phyloP scores from a whole-genome alignment of 345 rosid species.

The Draba incana region DNA sequence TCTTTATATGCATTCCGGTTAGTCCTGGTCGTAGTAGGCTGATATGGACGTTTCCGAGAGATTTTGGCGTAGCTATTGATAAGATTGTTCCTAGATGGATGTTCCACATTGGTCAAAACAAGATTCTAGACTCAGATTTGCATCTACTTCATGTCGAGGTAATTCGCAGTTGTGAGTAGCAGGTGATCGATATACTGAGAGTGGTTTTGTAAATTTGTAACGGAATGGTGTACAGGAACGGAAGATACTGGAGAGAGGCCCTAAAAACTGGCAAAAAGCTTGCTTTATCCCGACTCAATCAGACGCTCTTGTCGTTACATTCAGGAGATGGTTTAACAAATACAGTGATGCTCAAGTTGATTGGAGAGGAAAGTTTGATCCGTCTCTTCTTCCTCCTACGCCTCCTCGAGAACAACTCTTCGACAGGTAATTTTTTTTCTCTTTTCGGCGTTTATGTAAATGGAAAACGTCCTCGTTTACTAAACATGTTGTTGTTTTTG shows the following conservation, averaged over 20 bases:
- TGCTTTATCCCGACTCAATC: constrained; percentile 84
- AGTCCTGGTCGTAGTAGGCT: constrained; percentile 89
- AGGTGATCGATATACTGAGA: constrained; percentile 16
- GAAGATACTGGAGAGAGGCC: constrained; percentile 69
- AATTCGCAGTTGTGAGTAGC: constrained; percentile 18
- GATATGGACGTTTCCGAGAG: constrained; percentile 83
- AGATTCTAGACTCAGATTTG: constrained; percentile 84
- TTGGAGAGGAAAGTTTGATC: constrained; percentile 72
- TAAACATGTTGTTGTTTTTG: not conserved
- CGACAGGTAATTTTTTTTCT: constrained; percentile 57
- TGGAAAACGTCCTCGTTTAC: not conserved
- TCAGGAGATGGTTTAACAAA: constrained; percentile 80
- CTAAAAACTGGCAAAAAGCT: constrained; percentile 81
- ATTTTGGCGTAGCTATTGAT: constrained; percentile 69
- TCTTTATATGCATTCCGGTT: constrained; percentile 87
- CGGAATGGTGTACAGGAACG: constrained; percentile 55
- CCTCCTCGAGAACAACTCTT: constrained; percentile 76
- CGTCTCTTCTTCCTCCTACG: constrained; percentile 73
- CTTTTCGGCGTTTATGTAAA: not conserved
- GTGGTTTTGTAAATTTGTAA: constrained; percentile 11
- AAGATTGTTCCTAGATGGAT: constrained; percentile 82
- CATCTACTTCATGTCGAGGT: constrained; percentile 92
- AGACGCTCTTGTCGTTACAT: constrained; percentile 70
- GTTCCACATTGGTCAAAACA: constrained; percentile 77
- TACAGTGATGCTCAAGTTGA: constrained; percentile 63